phyloP scores from a whole-genome alignment of 2,329 filamentous ascomycete species.

The Colletotrichum plurivorum region DNA sequence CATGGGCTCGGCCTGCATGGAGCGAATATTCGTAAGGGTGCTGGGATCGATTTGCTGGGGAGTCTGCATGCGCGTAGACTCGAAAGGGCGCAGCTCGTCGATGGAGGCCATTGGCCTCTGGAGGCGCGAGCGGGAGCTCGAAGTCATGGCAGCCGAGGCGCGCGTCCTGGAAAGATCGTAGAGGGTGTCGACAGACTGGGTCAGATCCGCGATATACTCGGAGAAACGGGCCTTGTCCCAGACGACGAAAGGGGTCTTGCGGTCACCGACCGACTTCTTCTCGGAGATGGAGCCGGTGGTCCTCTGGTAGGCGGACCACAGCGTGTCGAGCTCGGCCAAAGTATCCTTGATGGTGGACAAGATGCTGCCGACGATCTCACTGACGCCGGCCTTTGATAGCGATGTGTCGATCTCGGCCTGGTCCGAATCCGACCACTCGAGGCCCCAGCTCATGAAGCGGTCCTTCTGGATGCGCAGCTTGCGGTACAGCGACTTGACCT shows the following conservation, averaged over 20 bases:
- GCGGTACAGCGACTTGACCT: slow-evolving; percentile 79
- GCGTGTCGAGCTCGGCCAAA: slow-evolving; percentile 80
- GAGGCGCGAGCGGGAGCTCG: slow-evolving; percentile 50
- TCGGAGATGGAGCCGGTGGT: slow-evolving; percentile 56
- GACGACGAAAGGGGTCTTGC: slow-evolving; percentile 69
- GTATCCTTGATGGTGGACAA: slow-evolving; percentile 87
- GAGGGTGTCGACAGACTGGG: slow-evolving; percentile 83
- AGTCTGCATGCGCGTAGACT: slow-evolving; percentile 73
- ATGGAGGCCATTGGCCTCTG: slow-evolving; percentile 53
- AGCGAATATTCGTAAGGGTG: slow-evolving; percentile 64
- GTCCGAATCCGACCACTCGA: slow-evolving; percentile 83
- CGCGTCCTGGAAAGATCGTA: slow-evolving; percentile 82
- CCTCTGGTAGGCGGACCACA: slow-evolving; percentile 75
- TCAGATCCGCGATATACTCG: slow-evolving; percentile 81
- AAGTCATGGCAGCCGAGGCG: slow-evolving; percentile 57
- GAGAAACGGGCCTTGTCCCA: slow-evolving; percentile 83
- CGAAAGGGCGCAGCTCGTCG: slow-evolving; percentile 67
- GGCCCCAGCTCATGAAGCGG: slow-evolving; percentile 82
- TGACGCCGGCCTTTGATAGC: slow-evolving; percentile 80
- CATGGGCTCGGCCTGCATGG: slow-evolving; percentile 54
- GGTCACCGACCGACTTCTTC: slow-evolving; percentile 57
- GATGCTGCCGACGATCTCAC: slow-evolving; percentile 83
- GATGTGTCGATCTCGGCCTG: slow-evolving; percentile 80
- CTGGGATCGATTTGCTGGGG: slow-evolving; percentile 72
- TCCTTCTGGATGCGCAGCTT: slow-evolving; percentile 87